These are phyloP conservation scores for Bauhinia variegata DNA, from an alignment of 306 rosid genomes.

Conservation along the genomic window DNA sequence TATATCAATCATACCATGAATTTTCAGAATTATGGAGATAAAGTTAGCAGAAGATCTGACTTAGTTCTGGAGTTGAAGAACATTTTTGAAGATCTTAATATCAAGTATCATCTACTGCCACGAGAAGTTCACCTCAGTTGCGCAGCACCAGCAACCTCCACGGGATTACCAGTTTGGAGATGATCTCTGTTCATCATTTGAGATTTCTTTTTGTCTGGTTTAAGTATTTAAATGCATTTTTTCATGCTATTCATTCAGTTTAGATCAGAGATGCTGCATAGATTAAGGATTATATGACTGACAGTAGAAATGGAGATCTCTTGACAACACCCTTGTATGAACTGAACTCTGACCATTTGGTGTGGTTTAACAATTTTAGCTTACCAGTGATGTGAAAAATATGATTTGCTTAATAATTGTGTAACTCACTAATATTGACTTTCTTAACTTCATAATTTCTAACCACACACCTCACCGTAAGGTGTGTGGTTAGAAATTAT, in stretches of 20 bases:
- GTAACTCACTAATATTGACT: no score
- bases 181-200: slow-evolving; percentile 7
- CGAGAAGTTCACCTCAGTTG: slow-evolving; percentile 64
- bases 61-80: slow-evolving; percentile 79
- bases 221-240: background rate
- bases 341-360: background rate
- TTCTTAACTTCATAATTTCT: no score
- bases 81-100: slow-evolving; percentile 67
- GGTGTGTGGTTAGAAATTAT: no score
- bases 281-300: background rate
- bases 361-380: background rate
- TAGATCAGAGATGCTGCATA: background rate
- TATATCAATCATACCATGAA: slow-evolving; percentile 74
- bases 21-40: slow-evolving; percentile 73
- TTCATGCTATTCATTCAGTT: background rate
- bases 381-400: background rate
- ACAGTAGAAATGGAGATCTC: background rate
- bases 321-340: background rate
- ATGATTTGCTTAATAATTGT: no score
- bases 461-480: no score
- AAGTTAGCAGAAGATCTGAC: slow-evolving; percentile 67
- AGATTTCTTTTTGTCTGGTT: background rate
- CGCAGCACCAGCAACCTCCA: slow-evolving; percentile 40
- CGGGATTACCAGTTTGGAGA: slow-evolving; percentile 32
- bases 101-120: slow-evolving; percentile 70